Conservation (phyloP, 768 basidiomycete species). For the Solioccasus polychromus region DNA sequence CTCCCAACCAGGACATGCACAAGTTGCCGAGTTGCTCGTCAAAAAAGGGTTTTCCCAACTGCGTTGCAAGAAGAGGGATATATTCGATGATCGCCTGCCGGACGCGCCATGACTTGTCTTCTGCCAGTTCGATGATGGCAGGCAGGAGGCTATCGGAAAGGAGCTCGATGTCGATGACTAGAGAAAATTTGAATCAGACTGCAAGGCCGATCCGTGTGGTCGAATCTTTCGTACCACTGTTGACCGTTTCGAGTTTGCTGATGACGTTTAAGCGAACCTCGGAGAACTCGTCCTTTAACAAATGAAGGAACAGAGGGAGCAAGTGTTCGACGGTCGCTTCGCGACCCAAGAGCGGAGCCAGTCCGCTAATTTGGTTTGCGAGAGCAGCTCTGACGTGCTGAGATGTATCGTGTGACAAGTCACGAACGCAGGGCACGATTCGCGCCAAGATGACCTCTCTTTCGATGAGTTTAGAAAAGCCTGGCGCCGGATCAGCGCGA, state of each 20-base stretch:
- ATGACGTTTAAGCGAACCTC: slow-evolving; percentile 98
- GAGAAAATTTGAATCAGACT: slow-evolving; percentile 8
- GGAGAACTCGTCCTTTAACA: slow-evolving; percentile 98
- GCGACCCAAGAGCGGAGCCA: slow-evolving; percentile 90
- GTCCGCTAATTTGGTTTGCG: slow-evolving; percentile 92
- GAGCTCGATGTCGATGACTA: slow-evolving; percentile 97
- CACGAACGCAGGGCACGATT: slow-evolving; percentile 92
- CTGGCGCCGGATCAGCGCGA: slow-evolving; percentile 40
- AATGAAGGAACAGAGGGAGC: slow-evolving; percentile 92
- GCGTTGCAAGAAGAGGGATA: slow-evolving; percentile 97
- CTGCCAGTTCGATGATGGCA: slow-evolving; percentile 95
- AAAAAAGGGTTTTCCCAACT: slow-evolving; percentile 94
- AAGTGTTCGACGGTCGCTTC: slow-evolving; percentile 95
- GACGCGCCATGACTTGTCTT: slow-evolving; percentile 99
- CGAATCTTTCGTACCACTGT: slow-evolving; percentile 59
- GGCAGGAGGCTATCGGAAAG: slow-evolving; percentile 93
- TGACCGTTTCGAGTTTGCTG: slow-evolving; percentile 96
- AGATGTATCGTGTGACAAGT: slow-evolving; percentile 88
- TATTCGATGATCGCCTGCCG: slow-evolving; percentile 99
- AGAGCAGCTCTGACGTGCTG: slow-evolving; percentile 98
- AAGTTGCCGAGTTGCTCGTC: slow-evolving; percentile 95
- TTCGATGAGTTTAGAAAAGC: slow-evolving; percentile 91
- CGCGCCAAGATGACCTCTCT: slow-evolving; percentile 91
- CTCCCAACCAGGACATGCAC: slow-evolving; percentile 99
- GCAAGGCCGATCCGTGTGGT: not conserved